Percentiles rank a stretch among this genome's conserved stretches.
These are phyloP conservation scores for Neurospora sp. DNA, from an alignment of 495 filamentous ascomycete species.

Conservation along the genomic window DNA sequence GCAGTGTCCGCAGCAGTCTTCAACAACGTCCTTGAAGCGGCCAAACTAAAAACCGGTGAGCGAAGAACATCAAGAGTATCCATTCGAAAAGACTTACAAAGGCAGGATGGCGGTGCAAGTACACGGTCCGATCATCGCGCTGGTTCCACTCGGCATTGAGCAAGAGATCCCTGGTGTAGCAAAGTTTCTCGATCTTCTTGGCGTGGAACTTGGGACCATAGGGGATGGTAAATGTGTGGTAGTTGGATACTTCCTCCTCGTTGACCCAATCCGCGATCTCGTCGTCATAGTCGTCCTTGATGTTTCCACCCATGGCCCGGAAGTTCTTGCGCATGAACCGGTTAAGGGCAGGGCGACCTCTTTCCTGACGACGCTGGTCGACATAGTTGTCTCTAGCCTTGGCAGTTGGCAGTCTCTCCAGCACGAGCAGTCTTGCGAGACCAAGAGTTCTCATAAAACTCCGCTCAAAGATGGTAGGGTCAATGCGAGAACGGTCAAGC, in stretches of 20 bases:
- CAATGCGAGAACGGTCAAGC: slow-evolving; percentile 60
- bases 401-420: slow-evolving; percentile 62
- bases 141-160: slow-evolving; percentile 83
- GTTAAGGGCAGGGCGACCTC: slow-evolving; percentile 46
- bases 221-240: slow-evolving; percentile 68
- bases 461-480: slow-evolving; percentile 77
- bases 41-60: slow-evolving; percentile 40
- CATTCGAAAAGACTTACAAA: slow-evolving; percentile 30
- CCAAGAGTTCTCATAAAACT: slow-evolving; percentile 64
- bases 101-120: slow-evolving; percentile 70
- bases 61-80: neutral
- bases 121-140: slow-evolving; percentile 54
- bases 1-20: slow-evolving; percentile 72
- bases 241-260: slow-evolving; percentile 61
- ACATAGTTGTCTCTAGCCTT: slow-evolving; percentile 56
- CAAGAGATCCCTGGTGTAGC: slow-evolving; percentile 71
- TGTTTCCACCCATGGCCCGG: slow-evolving; percentile 40
- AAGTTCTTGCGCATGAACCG: slow-evolving; percentile 14
- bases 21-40: slow-evolving; percentile 52
- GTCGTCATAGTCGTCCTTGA: slow-evolving; percentile 62
- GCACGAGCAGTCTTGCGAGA: slow-evolving; percentile 67
- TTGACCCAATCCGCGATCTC: slow-evolving; percentile 76
- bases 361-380: slow-evolving; percentile 53
- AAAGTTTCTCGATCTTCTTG: slow-evolving; percentile 63
- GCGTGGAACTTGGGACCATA: slow-evolving; percentile 63